Base-by-base conservation (phyloP, 805 yeast genomes). In the Metschnikowia orientalis region DNA sequence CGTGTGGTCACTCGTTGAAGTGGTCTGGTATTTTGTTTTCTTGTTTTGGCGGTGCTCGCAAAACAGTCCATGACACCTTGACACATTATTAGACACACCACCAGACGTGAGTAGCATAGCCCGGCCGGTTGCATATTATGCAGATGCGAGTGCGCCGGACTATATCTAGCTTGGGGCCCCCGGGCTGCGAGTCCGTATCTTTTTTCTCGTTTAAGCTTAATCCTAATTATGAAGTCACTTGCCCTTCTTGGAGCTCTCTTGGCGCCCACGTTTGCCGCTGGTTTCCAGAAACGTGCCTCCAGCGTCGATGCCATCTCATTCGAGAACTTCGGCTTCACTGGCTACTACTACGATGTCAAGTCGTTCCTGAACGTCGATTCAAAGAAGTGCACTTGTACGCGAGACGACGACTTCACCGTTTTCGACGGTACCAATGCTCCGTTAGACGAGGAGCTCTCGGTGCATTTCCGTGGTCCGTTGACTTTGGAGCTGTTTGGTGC, bases 381-480 rank as follows among this genome's bases (percentile, higher is more conserved):
- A 18, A 70, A 67, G 29, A 45, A 57, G 4, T 78, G 84, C 57
- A 50, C 69, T 7, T 71, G 82, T 49, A 61, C 56, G 18, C 44
- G 63, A 21, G 58, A 67, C 37, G 37, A 42, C 4, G 53, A 57
- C n/a, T 53, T 61, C 38, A 57, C 65, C 2, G 18, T 48, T 4
- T 76, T 77, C 44, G 58, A 69, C 7, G 90, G 90, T 15, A 37
- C 73, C 14, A 74, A 79, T 48, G 59, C 87, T 17, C 92, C 92
- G 5, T 52, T 81, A 23, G 62, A 80, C 52, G 79, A 72, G 45
- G 88, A 77, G 52, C 63, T 82, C 16, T 77, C 87, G 4, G 86
- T 82, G 10, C 92, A 82, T 53, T 75, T 82, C 55, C 72, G 92
- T 61, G 92, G 92, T 27, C 92, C 92, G 7, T 53, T 82, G 39